Evolutionary conservation across 768 basidiomycete species (phyloP).

Genomic region (Termitomyces sp.): DNA sequence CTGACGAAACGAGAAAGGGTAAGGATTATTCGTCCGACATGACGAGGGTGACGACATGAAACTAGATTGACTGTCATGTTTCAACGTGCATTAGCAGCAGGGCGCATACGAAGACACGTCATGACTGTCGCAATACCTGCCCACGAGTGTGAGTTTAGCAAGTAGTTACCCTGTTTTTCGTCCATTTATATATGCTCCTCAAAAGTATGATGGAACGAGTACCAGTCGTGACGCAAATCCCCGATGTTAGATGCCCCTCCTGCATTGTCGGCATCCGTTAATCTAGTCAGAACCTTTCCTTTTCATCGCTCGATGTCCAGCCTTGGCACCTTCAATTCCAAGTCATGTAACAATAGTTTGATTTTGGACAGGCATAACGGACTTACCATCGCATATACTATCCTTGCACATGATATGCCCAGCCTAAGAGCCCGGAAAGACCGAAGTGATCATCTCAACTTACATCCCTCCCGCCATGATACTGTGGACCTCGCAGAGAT

Average conservation of each 20-base stretch:
- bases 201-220: background rate
- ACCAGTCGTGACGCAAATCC: background rate
- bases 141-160: background rate
- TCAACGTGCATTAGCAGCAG: background rate
- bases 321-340: background rate
- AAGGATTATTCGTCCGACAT: background rate
- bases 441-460: background rate
- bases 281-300: background rate
- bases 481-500: background rate
- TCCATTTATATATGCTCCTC: background rate
- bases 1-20: conserved; percentile 3
- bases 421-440: background rate
- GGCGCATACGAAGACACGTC: background rate
- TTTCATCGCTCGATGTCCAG: background rate
- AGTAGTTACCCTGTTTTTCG: background rate
- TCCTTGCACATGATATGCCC: background rate
- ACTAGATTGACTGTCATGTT: background rate
- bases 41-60: background rate
- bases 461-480: background rate
- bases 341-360: background rate
- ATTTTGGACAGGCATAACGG: background rate
- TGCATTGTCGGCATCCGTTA: conserved; percentile 1
- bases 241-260: background rate
- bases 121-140: conserved; percentile 1
- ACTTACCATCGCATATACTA: background rate